These are phyloP conservation scores for Backusella mclennaniae DNA, from an alignment of 192 early-diverging fungal genomes.

Conservation along the genomic window DNA sequence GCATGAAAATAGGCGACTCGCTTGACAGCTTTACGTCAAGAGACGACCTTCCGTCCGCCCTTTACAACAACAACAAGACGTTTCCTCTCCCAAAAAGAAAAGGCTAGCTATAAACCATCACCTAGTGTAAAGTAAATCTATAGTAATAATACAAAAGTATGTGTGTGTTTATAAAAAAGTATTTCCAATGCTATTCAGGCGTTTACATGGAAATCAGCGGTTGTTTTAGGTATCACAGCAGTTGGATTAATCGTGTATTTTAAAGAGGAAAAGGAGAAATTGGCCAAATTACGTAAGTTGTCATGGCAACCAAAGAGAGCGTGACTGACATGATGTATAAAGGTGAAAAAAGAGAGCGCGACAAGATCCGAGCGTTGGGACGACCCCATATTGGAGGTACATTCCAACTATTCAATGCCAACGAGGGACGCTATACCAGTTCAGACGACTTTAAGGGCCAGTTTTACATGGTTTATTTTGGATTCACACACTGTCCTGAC, in stretches of 20 bases:
- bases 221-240: slow-evolving; percentile 57
- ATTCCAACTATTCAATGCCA: slow-evolving; percentile 78
- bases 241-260: slow-evolving; percentile 64
- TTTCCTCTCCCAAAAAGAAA: background rate
- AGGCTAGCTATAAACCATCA: background rate
- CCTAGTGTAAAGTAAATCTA: background rate
- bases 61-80: background rate
- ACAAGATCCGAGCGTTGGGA: slow-evolving; percentile 52
- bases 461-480: slow-evolving; percentile 94
- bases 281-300: slow-evolving; percentile 44
- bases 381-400: slow-evolving; percentile 91
- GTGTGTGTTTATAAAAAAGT: background rate
- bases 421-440: slow-evolving; percentile 68
- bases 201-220: slow-evolving; percentile 49
- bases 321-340: background rate
- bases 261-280: slow-evolving; percentile 57
- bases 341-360: slow-evolving; percentile 38
- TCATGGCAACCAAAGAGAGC: background rate
- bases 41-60: background rate
- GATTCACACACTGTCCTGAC: slow-evolving; percentile 99
- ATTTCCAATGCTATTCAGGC: slow-evolving; percentile 18
- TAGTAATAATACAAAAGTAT: background rate
- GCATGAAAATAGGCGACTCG: background rate
- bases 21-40: slow-evolving; percentile 3
- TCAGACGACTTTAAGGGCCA: slow-evolving; percentile 80